Percentiles rank a stretch among this genome's conserved stretches.
Conservation (phyloP, 768 basidiomycete species). For the Hygrophorus russula region DNA sequence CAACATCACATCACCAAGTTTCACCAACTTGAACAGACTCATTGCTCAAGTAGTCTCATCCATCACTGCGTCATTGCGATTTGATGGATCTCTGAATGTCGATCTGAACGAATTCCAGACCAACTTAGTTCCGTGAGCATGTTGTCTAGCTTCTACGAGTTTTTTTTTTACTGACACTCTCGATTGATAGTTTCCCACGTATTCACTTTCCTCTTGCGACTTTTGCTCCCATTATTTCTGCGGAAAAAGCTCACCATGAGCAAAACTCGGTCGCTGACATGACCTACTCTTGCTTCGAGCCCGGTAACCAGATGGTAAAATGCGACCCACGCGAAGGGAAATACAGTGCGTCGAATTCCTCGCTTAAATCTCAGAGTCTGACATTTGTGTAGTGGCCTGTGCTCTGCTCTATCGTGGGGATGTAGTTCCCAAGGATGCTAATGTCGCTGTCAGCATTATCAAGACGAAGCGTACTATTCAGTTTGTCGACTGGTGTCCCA, state of each 20-base stretch:
- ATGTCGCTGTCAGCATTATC: slow-evolving; percentile 85
- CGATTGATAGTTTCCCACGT: slow-evolving; percentile 71
- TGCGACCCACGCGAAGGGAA: slow-evolving; percentile 97
- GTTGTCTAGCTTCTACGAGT: background rate
- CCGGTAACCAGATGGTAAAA: slow-evolving; percentile 90
- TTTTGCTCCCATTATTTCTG: slow-evolving; percentile 88
- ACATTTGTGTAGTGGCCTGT: slow-evolving; percentile 60
- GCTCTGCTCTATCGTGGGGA: slow-evolving; percentile 91
- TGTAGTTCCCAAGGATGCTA: slow-evolving; percentile 93
- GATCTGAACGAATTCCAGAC: slow-evolving; percentile 99
- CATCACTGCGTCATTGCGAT: slow-evolving; percentile 92
- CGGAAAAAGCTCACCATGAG: slow-evolving; percentile 92
- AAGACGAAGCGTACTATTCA: slow-evolving; percentile 98
- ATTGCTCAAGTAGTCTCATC: slow-evolving; percentile 99
- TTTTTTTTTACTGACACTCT: slow-evolving; percentile 7
- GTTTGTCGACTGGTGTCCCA: slow-evolving; percentile 97
- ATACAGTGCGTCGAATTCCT: slow-evolving; percentile 63
- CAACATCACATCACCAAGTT: slow-evolving; percentile 74
- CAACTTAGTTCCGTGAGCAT: slow-evolving; percentile 87
- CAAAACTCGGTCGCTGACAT: slow-evolving; percentile 97
- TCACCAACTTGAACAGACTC: slow-evolving; percentile 89
- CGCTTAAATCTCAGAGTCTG: slow-evolving; percentile 6
- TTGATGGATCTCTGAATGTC: slow-evolving; percentile 95
- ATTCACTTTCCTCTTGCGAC: slow-evolving; percentile 98
- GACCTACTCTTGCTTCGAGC: slow-evolving; percentile 97